A percentile compares a stretch with the other conserved stretches of the same genome.
These are phyloP conservation scores for Psilocybe subaeruginosa DNA, from an alignment of 768 basidiomycete species.

Conservation along the genomic window DNA sequence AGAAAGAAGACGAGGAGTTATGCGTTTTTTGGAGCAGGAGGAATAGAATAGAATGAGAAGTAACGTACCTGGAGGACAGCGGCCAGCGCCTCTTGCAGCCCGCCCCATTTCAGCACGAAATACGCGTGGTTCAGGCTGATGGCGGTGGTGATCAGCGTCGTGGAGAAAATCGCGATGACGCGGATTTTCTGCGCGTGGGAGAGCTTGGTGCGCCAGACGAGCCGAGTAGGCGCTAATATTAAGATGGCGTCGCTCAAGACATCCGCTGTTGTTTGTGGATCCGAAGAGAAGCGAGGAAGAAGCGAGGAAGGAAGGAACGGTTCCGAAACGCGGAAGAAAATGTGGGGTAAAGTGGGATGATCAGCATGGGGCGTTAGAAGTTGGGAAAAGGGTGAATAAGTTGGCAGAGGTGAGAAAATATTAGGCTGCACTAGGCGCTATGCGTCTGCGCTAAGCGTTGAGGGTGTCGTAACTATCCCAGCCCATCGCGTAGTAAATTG, in stretches of 20 bases:
- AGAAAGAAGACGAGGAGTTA: too few relatives aligned
- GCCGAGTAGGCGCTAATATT: conserved; percentile 41
- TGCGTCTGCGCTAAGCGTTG: not conserved
- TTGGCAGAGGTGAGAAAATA: not conserved
- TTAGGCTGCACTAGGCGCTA: not conserved
- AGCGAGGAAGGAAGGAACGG: not conserved
- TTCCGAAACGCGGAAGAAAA: conserved; percentile 1
- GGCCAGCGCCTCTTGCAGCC: conserved; percentile 24
- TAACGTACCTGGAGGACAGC: conserved; percentile 39
- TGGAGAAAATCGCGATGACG: conserved; percentile 45
- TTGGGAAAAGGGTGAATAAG: not conserved
- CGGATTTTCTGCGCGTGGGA: conserved; percentile 35
- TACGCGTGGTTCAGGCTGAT: conserved; percentile 39
- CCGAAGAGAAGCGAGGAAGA: not conserved
- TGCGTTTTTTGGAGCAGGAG: too few relatives aligned
- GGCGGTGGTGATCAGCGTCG: conserved; percentile 40
- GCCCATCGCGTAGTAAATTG: too few relatives aligned
- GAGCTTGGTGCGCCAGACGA: conserved; percentile 41
- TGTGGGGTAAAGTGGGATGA: not conserved
- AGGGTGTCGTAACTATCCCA: not conserved
- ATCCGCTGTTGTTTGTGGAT: conserved; percentile 36
- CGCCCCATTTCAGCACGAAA: conserved; percentile 29
- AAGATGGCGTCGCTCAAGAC: conserved; percentile 42
- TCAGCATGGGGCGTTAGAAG: not conserved
- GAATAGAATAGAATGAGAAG: too few relatives aligned